Evolutionary conservation across 176 grass and related monocot genomes (phyloP), one percentile per base, ranked within the genome.

Genomic region (Oryza meridionalis): DNA sequence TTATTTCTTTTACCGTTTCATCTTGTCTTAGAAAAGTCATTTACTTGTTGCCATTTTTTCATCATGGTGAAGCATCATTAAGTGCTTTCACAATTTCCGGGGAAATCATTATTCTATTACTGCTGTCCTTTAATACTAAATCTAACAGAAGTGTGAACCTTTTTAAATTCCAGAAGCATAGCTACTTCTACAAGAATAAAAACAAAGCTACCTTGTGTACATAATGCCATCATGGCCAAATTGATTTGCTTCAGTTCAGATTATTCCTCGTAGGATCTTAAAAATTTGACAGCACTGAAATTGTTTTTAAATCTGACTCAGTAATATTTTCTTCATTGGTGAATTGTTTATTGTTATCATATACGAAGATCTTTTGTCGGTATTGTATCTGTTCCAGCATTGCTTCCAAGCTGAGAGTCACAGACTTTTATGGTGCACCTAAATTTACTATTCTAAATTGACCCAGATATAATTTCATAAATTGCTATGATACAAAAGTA

Each of bases 51-150:
- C 16, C 27, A 40, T 84, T 79, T 50, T 15, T 16, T 25, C 25
- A 86, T 25, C 58, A 43, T 80, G 27, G 21, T 63, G 43, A 79
- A 73, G 14, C 76, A 53, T 35, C 61, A 69, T 59, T 7, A 25
- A 46, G 62, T 31, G 5, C 22, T 55, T 81, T 67, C 11, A 74
- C 26, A 65, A 21, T n/a, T n/a, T 74, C 24, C 16, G 0, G n/a
- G 53, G 31, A 68, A 4, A 15, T 35, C 72, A 14, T 9, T 65
- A 22, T 74, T 50, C 9, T 53, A 4, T 26, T 55, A 55, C 11
- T 65, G 65, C 29, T 86, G 17, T 25, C 17, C 2, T 40, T n/a
- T 29, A 21, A 80, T 65, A 42, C 40, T 84, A 58, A 55, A 55
- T 50, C 55, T 58, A 58, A 58, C 53, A 58, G 6, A 58, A 62